These are phyloP conservation scores for Ilyonectria destructans DNA, from an alignment of 2,329 filamentous ascomycete genomes.

Conservation along the genomic window DNA sequence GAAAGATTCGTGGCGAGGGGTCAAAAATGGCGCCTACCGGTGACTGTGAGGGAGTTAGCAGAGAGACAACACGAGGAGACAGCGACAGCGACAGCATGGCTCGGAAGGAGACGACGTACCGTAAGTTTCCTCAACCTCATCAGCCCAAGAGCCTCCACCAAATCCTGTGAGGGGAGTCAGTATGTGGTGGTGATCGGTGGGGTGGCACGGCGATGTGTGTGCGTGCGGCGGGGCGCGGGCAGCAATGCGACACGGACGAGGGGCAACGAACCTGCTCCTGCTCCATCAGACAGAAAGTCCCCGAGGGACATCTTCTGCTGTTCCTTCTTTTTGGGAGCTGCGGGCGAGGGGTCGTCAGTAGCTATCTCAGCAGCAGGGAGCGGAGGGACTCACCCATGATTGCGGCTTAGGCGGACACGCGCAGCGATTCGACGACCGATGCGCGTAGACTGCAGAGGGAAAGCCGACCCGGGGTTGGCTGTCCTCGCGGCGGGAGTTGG, in stretches of 20 bases:
- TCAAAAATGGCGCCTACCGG: conserved; percentile 53
- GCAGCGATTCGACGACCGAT: conserved; percentile 62
- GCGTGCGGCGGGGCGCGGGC: conserved; percentile 44
- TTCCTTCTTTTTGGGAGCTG: conserved; percentile 95
- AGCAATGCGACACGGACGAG: conserved; percentile 51
- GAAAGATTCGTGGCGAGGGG: conserved; percentile 27
- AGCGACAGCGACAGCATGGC: conserved; percentile 18
- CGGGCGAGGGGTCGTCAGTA: conserved; percentile 36
- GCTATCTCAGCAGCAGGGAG: conserved; percentile 19
- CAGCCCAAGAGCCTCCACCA: conserved; percentile 90
- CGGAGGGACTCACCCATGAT: conserved; percentile 70
- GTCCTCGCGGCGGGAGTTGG: conserved; percentile 41
- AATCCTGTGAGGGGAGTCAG: conserved; percentile 58
- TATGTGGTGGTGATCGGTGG: conserved; percentile 42
- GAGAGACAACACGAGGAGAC: conserved; percentile 39
- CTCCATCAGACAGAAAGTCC: conserved; percentile 89
- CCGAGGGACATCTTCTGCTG: conserved; percentile 97
- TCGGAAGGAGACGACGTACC: conserved; percentile 67
- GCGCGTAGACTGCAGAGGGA: conserved; percentile 55
- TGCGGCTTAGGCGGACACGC: conserved; percentile 67
- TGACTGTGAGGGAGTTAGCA: conserved; percentile 54
- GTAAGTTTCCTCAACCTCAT: conserved; percentile 95
- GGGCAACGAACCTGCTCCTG: conserved; percentile 82
- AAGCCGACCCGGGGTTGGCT: conserved; percentile 50
- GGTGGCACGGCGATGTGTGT: conserved; percentile 39